Evolutionary conservation across 805 yeast species (phyloP), one percentile per base, ranked within the genome.

Genomic region (Starmerella roubikii): DNA sequence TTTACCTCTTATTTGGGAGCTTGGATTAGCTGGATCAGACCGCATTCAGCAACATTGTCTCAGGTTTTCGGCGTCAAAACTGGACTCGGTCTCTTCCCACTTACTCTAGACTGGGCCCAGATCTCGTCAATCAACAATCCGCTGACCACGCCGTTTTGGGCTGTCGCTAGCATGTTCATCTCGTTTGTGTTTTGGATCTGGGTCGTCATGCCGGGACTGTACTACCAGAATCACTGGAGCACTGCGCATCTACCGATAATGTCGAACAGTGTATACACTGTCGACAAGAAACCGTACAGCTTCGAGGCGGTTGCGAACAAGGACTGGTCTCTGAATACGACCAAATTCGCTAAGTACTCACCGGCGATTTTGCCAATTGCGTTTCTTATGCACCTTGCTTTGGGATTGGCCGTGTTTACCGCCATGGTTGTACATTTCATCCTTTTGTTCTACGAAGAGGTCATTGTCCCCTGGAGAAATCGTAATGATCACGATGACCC

Each of bases 41-140:
- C 71, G 9, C 55, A 72, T 33, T 73, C 73, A 51, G 70, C 70
- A 32, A 65, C 67, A 12, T 66, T 78, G 16, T 75, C 74, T 48
- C 79, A 74, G 51, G 61, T 79, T n/a, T 77, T 78, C 47, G 88
- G 88, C 36, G 64, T 71, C 10, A 49, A 60, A 12, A 59, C 71
- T 15, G 86, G 86, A 8, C 58, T 79, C 44, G 85, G 83, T 13
- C 53, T 76, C 52, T 57, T 76, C 49, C 85, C 85, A 6, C 53
- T 76, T 32, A 72, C 79, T 15, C 74, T 78, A 50, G 84, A 78
- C 57, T 78, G 83, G 82, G 69, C 70, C 48, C 76, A 75, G 53
- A 61, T 76, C 32, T 68, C 76, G 9, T 69, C 76, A 65, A 37
- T 43, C 24, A 43, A 38, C 30, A 69, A 57, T 20, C 82, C 84